Conservation (phyloP, 441 rosid genomes). For the Corymbia calophylla region DNA sequence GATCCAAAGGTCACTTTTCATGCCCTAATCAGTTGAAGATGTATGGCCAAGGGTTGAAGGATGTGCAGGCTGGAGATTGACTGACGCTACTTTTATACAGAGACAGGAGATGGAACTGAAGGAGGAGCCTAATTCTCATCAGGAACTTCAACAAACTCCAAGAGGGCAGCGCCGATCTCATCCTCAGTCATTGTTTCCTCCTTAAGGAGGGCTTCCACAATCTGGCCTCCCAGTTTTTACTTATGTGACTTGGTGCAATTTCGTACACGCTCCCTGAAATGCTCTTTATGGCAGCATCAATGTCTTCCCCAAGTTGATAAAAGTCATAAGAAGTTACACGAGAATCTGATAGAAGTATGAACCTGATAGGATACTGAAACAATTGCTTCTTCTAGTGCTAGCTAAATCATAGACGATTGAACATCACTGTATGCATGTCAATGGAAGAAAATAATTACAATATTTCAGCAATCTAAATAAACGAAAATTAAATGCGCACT, state of each 20-base stretch:
- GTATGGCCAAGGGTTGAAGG: neutral
- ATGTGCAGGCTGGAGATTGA: neutral
- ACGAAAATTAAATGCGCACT: neutral
- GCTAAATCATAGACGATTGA: neutral
- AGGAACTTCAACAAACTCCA: conserved; percentile 78
- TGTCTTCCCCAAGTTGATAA: conserved; percentile 56
- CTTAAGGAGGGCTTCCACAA: conserved; percentile 71
- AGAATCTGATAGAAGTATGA: neutral
- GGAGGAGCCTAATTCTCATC: conserved; percentile 58
- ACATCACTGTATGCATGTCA: neutral
- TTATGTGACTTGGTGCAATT: conserved; percentile 60
- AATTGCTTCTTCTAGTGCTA: neutral
- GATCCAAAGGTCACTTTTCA: neutral
- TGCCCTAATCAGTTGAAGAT: neutral
- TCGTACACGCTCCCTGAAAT: conserved; percentile 66
- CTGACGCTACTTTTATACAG: conserved; percentile 24
- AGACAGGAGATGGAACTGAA: conserved; percentile 37
- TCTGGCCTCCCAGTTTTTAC: conserved; percentile 86
- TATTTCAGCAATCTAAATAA: neutral
- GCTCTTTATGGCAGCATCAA: conserved; percentile 61
- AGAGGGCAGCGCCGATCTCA: conserved; percentile 76
- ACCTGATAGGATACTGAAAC: neutral
- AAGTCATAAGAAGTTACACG: neutral
- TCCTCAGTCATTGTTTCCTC: conserved; percentile 76
- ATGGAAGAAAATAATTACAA: neutral